Percentiles rank a stretch among this genome's conserved stretches.
Conservation (phyloP, 1,139 yeast species). For the Yamadazyma conglobata region DNA sequence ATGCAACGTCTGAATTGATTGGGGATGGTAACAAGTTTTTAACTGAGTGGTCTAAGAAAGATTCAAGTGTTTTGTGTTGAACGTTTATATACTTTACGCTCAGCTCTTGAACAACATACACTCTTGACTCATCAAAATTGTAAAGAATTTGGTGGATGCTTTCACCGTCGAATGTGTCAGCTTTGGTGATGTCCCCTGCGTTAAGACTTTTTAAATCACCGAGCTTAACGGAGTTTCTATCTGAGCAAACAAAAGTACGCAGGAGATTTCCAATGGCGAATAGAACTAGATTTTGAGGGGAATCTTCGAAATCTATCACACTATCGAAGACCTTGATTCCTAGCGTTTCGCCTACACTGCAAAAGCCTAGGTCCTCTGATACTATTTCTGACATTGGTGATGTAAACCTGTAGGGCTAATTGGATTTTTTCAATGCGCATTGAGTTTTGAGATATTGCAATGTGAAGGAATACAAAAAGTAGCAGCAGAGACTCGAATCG, state of each 20-base stretch:
- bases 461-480: too few species aligned
- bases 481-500: too few species aligned
- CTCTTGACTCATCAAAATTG: slow-evolving; percentile 20
- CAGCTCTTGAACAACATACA: slow-evolving; percentile 19
- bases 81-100: slow-evolving; percentile 2
- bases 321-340: slow-evolving; percentile 27
- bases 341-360: slow-evolving; percentile 21
- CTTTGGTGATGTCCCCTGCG: slow-evolving; percentile 6
- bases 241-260: slow-evolving; percentile 31
- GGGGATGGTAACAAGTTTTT: slow-evolving; percentile 3
- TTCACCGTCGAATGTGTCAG: slow-evolving; percentile 7
- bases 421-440: too few species aligned
- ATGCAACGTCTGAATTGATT: slow-evolving; percentile 1
- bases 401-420: too few species aligned
- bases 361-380: slow-evolving; percentile 42
- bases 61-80: neutral
- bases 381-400: slow-evolving; percentile 18
- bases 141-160: slow-evolving; percentile 25
- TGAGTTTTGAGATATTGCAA: too few species aligned
- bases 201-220: slow-evolving; percentile 11
- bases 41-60: neutral
- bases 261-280: slow-evolving; percentile 27
- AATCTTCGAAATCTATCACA: slow-evolving; percentile 22
- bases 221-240: slow-evolving; percentile 18
- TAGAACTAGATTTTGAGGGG: slow-evolving; percentile 20